Evolutionary conservation across 352 stramenopile species (phyloP).

Genomic region (Thalassiosira livingstoniorum): DNA sequence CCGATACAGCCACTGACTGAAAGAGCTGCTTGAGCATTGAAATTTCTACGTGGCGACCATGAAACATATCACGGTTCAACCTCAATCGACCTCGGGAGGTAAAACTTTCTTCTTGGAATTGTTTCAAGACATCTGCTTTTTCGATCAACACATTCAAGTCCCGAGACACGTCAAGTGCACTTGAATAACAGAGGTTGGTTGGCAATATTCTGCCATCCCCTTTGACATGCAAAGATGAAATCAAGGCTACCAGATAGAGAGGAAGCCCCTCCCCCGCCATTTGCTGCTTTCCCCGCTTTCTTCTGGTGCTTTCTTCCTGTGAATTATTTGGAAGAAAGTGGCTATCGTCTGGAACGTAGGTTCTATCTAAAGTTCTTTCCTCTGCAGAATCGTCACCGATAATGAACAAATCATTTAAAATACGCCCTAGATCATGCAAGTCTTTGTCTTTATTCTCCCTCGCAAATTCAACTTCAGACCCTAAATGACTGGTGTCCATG

Average conservation of each 20-base stretch:
- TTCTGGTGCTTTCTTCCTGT: not conserved
- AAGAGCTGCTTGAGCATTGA: not conserved
- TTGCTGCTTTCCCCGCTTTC: not conserved
- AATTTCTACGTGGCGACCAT: conserved; percentile 6
- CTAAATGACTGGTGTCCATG: not conserved
- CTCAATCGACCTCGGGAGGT: not conserved
- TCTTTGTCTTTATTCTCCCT: too few relatives aligned
- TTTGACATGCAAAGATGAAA: not conserved
- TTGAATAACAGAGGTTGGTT: not conserved
- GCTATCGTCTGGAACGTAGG: too few relatives aligned
- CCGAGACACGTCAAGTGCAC: not conserved
- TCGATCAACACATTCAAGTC: not conserved
- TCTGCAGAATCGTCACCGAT: too few relatives aligned
- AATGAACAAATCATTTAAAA: too few relatives aligned
- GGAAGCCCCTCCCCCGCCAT: not conserved
- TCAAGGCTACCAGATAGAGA: not conserved
- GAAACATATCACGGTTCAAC: not conserved
- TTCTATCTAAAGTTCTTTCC: too few relatives aligned
- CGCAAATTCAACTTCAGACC: too few relatives aligned
- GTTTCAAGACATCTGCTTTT: not conserved
- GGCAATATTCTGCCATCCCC: too few relatives aligned
- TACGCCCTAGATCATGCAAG: too few relatives aligned
- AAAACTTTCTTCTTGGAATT: not conserved
- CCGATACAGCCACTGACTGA: conserved; percentile 1
- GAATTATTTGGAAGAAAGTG: too few relatives aligned